Evolutionary conservation across 2,329 filamentous ascomycete species (phyloP), one percentile per base, ranked within the genome.

Genomic region (Dothistroma pini): DNA sequence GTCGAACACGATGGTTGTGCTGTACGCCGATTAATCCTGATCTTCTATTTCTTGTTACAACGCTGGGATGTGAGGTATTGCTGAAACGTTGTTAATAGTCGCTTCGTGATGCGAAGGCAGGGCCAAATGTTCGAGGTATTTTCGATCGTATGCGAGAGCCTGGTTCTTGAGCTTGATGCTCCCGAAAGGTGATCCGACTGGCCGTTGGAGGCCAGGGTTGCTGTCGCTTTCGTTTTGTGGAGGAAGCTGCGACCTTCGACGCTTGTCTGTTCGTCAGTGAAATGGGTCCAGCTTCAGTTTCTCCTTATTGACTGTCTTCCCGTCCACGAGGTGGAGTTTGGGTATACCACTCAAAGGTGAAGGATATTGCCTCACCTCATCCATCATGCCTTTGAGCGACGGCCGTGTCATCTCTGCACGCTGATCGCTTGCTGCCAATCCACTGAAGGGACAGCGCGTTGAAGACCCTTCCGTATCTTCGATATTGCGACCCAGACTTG

Each of bases 281-380:
- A 53, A 53, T 8, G 51, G 25, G 51, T 53, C 31, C 31, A 29
- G 51, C 25, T 64, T 58, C 41, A 66, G 34, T n/a, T 64, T 64
- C 44, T 64, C 64, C 50, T 61, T 64, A 8, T 61, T 25, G 38
- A 59, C 51, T 25, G 57, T 60, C 49, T 66, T 66, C 4, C 64
- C 61, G 54, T 66, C 64, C 21, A 64, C 59, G 35, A 66, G 34
- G 44, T 58, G 59, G 31, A 66, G 21, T 25, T 61, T 59, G 32
- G 64, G 64, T 10, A 56, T 59, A 6, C 64, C 62, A 19, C 51
- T 62, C 22, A 47, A 29, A 51, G 44, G 51, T 34, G 25, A 6
- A 8, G 57, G 32, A 22, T 31, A 22, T 19, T 25, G 32, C 21
- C 56, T 58, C 32, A 41, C 47, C 54, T 64, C 62, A 10, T 60